A percentile compares a stretch with the other conserved stretches of the same genome.
Conservation (phyloP, 1,139 yeast species). For the Dujonia santamariae region DNA sequence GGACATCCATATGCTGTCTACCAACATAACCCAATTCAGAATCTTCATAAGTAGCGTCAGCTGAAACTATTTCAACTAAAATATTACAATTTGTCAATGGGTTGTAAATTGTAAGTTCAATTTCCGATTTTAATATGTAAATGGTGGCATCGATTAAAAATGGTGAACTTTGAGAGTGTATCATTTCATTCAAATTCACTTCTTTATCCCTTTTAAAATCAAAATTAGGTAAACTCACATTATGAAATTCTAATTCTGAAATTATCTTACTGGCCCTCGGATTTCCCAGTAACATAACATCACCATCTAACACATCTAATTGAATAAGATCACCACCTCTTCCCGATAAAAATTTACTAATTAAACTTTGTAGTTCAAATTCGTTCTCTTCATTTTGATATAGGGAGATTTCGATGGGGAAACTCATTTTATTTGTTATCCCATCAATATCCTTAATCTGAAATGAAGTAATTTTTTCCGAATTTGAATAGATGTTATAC, state of each 20-base stretch:
- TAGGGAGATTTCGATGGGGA: slow-evolving; percentile 1
- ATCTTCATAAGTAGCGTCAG: slow-evolving; percentile 46
- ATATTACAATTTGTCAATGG: slow-evolving; percentile 47
- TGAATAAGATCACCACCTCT: not conserved
- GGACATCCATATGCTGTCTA: slow-evolving; percentile 28
- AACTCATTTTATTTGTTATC: slow-evolving; percentile 7
- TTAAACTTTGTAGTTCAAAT: slow-evolving; percentile 15
- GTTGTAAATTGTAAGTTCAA: slow-evolving; percentile 49
- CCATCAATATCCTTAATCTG: slow-evolving; percentile 7
- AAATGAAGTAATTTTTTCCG: slow-evolving; percentile 1
- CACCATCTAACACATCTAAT: slow-evolving; percentile 10
- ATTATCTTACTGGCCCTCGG: not conserved
- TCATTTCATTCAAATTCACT: not conserved
- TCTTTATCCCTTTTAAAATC: slow-evolving; percentile 2
- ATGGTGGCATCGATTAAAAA: slow-evolving; percentile 43
- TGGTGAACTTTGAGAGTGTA: slow-evolving; percentile 11
- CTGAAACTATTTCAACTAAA: slow-evolving; percentile 36
- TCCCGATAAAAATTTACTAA: slow-evolving; percentile 24
- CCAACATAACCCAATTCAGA: slow-evolving; percentile 43
- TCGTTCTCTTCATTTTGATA: slow-evolving; percentile 12
- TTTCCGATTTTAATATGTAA: slow-evolving; percentile 50
- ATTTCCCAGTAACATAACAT: not conserved
- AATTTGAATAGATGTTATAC: slow-evolving; percentile 4
- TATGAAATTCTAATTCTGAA: slow-evolving; percentile 6
- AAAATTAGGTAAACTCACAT: slow-evolving; percentile 6